These are phyloP conservation scores for Penicillium rolfsii DNA, from an alignment of 2,329 filamentous ascomycete genomes.

Conservation along the genomic window DNA sequence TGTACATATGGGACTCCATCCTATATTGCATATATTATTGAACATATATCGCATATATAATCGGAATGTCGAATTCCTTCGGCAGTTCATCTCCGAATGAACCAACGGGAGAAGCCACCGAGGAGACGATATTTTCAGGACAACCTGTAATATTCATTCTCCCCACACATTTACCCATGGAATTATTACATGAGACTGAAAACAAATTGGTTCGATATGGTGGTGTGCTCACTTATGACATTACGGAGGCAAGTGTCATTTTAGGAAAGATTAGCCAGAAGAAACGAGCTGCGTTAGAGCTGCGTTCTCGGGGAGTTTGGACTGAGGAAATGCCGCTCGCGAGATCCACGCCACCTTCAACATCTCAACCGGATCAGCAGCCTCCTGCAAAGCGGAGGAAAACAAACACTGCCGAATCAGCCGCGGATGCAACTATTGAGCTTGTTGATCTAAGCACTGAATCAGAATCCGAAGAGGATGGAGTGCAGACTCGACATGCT, in stretches of 20 bases:
- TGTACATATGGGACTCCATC: neutral
- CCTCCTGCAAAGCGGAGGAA: conserved; percentile 37
- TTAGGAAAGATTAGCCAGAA: conserved; percentile 72
- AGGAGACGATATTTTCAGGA: conserved; percentile 36
- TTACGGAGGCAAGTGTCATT: conserved; percentile 71
- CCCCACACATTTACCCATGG: conserved; percentile 66
- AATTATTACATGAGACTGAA: conserved; percentile 67
- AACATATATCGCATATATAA: neutral
- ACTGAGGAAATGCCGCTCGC: conserved; percentile 41
- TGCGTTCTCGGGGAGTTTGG: conserved; percentile 67
- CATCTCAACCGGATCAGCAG: conserved; percentile 1
- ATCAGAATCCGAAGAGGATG: conserved; percentile 36
- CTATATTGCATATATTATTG: neutral
- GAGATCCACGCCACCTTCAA: neutral
- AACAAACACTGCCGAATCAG: neutral
- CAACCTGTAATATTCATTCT: conserved; percentile 73
- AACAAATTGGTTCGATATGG: conserved; percentile 59
- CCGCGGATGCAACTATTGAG: conserved; percentile 12
- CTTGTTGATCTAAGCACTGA: conserved; percentile 38
- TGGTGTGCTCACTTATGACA: conserved; percentile 69
- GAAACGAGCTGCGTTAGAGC: conserved; percentile 74
- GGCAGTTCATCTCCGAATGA: conserved; percentile 9
- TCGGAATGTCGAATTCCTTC: neutral
- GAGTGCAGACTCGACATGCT: conserved; percentile 18
- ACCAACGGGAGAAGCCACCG: neutral